Evolutionary conservation across 495 filamentous ascomycete genomes (phyloP).

Genomic region (Saxophila tyrrhenica): DNA sequence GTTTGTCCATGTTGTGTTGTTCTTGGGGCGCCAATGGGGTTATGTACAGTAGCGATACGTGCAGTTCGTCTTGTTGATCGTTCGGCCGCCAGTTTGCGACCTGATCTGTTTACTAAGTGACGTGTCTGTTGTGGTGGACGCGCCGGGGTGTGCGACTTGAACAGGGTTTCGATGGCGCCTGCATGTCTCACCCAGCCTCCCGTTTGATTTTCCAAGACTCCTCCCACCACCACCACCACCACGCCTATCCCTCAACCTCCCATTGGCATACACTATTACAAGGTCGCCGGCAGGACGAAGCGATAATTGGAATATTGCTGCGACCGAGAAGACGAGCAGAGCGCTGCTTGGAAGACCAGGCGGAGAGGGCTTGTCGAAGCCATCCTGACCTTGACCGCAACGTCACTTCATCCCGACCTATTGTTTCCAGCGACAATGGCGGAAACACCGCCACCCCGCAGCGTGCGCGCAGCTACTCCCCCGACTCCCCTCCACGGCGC

Average conservation of each 20-base stretch:
- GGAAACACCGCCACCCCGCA: slow-evolving; percentile 51
- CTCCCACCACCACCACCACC: no score
- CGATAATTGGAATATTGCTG: no score
- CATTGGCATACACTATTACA: no score
- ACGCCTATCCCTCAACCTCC: no score
- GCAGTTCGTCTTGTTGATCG: background rate
- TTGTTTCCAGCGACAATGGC: slow-evolving; percentile 35
- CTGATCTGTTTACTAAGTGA: slow-evolving; percentile 8
- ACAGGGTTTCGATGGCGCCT: background rate
- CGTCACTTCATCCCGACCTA: slow-evolving; percentile 5
- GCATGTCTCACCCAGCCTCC: background rate
- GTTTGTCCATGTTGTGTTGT: slow-evolving; percentile 10
- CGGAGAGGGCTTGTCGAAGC: no score
- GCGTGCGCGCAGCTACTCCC: slow-evolving; percentile 49
- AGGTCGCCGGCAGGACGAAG: no score
- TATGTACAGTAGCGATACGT: slow-evolving; percentile 1
- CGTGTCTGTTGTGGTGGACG: slow-evolving; percentile 2
- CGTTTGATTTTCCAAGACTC: background rate
- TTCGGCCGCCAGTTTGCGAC: slow-evolving; percentile 8
- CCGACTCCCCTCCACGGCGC: slow-evolving; percentile 61
- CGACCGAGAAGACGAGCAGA: no score
- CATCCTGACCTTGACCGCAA: background rate
- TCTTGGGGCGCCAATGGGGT: background rate
- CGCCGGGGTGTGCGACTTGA: background rate
- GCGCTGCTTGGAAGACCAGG: no score